Percentiles rank a stretch among this genome's conserved stretches.
Evolutionary conservation across 495 filamentous ascomycete species (phyloP).

Genomic region (Aspergillus sparsus): DNA sequence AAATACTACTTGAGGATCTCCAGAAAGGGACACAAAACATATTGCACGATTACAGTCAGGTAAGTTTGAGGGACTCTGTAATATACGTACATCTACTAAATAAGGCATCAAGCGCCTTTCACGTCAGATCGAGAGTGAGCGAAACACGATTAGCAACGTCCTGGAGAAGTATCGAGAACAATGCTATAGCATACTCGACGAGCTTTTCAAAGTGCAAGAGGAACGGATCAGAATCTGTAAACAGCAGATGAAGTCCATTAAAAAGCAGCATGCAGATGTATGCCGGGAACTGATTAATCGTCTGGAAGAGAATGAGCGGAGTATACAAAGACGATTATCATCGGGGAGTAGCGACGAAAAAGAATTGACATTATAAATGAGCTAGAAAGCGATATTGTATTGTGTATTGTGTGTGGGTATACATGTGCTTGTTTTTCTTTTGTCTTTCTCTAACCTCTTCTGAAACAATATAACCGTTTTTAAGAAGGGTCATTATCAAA

Average conservation of each 20-base stretch:
- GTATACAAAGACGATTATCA: slow-evolving; percentile 20
- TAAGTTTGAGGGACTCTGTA: slow-evolving; percentile 16
- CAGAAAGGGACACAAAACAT: slow-evolving; percentile 27
- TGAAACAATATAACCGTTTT: not conserved
- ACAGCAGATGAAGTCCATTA: slow-evolving; percentile 35
- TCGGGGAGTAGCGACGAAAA: not conserved
- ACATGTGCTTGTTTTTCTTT: not conserved
- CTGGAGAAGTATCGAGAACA: slow-evolving; percentile 36
- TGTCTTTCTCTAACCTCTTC: not conserved
- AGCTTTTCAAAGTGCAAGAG: slow-evolving; percentile 35
- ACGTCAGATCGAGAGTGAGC: slow-evolving; percentile 36
- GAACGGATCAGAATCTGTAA: slow-evolving; percentile 34
- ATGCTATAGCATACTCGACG: slow-evolving; percentile 38
- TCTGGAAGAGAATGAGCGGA: slow-evolving; percentile 32
- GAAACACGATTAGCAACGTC: slow-evolving; percentile 29
- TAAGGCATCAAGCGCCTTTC: slow-evolving; percentile 28
- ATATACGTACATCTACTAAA: not conserved
- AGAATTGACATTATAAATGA: not conserved
- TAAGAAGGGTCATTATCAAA: not conserved
- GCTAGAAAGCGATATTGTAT: not conserved
- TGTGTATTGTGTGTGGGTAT: not conserved
- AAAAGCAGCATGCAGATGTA: slow-evolving; percentile 36
- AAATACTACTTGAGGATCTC: slow-evolving; percentile 27
- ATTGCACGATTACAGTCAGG: slow-evolving; percentile 30
- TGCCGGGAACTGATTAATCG: slow-evolving; percentile 37